Conservation (phyloP, 768 basidiomycete genomes). For the Sarcodon sp. region DNA sequence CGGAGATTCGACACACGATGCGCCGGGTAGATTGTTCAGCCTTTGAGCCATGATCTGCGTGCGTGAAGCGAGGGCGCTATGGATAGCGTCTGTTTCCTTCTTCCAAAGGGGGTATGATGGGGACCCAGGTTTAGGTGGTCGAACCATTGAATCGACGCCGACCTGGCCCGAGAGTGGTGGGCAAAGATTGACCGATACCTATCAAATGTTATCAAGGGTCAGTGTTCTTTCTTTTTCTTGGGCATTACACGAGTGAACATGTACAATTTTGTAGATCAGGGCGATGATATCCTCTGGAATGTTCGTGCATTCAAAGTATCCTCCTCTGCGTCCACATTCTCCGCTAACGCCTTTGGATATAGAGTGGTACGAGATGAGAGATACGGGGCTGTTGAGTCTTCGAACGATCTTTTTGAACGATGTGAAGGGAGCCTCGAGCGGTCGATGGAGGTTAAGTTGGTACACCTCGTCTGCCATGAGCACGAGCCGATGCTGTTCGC, state of each 20-base stretch:
- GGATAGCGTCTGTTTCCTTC: conserved; percentile 72
- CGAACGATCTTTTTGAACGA: conserved; percentile 88
- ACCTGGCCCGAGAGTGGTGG: conserved; percentile 87
- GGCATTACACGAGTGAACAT: conserved; percentile 7
- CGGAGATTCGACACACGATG: conserved; percentile 80
- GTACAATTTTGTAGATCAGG: conserved; percentile 94
- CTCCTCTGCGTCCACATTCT: conserved; percentile 95
- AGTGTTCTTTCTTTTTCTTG: too few species aligned
- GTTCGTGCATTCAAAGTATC: conserved; percentile 91
- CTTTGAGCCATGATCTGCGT: conserved; percentile 62
- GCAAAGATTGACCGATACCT: conserved; percentile 55
- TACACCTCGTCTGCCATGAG: conserved; percentile 99
- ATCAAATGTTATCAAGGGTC: too few species aligned
- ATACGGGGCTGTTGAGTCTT: conserved; percentile 52
- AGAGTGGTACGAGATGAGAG: conserved; percentile 92
- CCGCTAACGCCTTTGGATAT: conserved; percentile 95
- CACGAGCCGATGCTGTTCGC: conserved; percentile 75
- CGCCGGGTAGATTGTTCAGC: conserved; percentile 77
- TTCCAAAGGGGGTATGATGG: conserved; percentile 72
- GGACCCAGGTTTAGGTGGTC: conserved; percentile 69
- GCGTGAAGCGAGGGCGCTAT: conserved; percentile 58
- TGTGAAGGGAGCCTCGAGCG: conserved; percentile 59
- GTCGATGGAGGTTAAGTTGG: conserved; percentile 80
- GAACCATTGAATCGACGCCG: conserved; percentile 89
- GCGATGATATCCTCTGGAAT: conserved; percentile 65